Conservation (phyloP, 495 filamentous ascomycete genomes). For the Aspergillus homomorphus region DNA sequence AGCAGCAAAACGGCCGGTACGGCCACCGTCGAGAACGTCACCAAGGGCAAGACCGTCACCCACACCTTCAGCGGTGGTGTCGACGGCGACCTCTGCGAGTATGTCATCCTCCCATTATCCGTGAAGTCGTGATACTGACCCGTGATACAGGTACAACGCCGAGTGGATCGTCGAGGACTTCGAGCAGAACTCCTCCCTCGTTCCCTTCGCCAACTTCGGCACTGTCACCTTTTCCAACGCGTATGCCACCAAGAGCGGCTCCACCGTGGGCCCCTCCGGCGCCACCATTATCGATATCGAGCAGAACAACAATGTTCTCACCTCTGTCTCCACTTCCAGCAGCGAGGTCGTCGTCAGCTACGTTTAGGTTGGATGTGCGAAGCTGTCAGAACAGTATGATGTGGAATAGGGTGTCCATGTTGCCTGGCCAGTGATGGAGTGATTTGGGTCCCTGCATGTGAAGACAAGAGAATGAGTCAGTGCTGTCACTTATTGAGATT, state of each 20-base stretch:
- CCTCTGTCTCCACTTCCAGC: slow-evolving; percentile 34
- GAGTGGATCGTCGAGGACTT: slow-evolving; percentile 63
- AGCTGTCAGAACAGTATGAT: neutral
- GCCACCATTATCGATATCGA: slow-evolving; percentile 41
- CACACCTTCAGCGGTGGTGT: slow-evolving; percentile 6
- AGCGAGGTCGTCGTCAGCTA: slow-evolving; percentile 27
- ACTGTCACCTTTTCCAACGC: slow-evolving; percentile 43
- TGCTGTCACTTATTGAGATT: neutral
- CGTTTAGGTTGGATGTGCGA: neutral
- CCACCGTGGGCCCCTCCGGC: slow-evolving; percentile 17
- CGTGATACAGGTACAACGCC: slow-evolving; percentile 32
- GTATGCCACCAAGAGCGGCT: slow-evolving; percentile 26
- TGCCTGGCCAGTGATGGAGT: neutral
- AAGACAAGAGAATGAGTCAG: neutral
- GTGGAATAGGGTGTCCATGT: too few relatives aligned
- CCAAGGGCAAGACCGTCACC: slow-evolving; percentile 30
- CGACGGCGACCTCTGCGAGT: slow-evolving; percentile 18
- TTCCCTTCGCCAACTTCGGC: slow-evolving; percentile 52
- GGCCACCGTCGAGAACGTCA: slow-evolving; percentile 47
- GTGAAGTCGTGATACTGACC: neutral
- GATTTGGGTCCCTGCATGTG: neutral
- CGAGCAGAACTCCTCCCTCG: slow-evolving; percentile 34
- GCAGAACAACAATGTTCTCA: slow-evolving; percentile 39
- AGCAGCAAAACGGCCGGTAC: slow-evolving; percentile 40
- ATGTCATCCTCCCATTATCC: neutral